These are phyloP conservation scores for Penicillium palitans DNA, from an alignment of 2,329 filamentous ascomycete genomes.

Conservation along the genomic window DNA sequence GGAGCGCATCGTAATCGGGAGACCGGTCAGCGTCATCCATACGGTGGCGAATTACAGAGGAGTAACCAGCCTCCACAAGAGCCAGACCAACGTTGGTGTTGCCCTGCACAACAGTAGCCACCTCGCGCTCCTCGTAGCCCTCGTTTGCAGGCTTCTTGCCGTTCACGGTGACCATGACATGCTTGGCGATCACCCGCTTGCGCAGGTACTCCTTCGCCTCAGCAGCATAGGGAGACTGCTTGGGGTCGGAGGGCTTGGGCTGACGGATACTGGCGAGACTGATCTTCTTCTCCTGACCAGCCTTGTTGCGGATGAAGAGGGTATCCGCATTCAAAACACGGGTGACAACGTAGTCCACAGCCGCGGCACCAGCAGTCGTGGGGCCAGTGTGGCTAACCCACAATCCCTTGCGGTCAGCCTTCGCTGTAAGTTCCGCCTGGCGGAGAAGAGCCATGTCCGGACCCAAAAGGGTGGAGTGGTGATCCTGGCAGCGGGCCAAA, in stretches of 20 bases:
- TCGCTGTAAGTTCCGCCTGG: constrained; percentile 82
- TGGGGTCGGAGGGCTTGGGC: constrained; percentile 82
- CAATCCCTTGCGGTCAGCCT: constrained; percentile 71
- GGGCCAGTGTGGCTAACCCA: constrained; percentile 75
- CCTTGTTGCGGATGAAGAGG: constrained; percentile 80
- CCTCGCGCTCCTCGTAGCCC: constrained; percentile 90
- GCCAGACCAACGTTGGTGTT: constrained; percentile 82
- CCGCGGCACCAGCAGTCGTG: constrained; percentile 60
- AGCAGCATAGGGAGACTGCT: constrained; percentile 83
- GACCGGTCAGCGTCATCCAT: constrained; percentile 93
- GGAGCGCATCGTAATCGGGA: constrained; percentile 76
- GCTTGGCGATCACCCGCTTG: constrained; percentile 93
- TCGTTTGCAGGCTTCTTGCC: constrained; percentile 87
- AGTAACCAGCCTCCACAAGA: constrained; percentile 90
- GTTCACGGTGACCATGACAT: constrained; percentile 84
- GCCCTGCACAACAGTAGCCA: constrained; percentile 80
- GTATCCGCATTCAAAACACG: constrained; percentile 89
- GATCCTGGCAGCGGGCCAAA: constrained; percentile 88
- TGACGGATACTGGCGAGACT: constrained; percentile 91
- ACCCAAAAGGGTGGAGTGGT: constrained; percentile 90
- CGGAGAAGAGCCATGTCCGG: constrained; percentile 82
- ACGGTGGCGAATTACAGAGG: constrained; percentile 89
- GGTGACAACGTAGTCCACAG: constrained; percentile 75
- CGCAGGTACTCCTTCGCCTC: constrained; percentile 96
- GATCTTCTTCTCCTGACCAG: constrained; percentile 82